phyloP scores from a whole-genome alignment of 2,329 filamentous ascomycete genomes.

The Colletotrichum horii region DNA sequence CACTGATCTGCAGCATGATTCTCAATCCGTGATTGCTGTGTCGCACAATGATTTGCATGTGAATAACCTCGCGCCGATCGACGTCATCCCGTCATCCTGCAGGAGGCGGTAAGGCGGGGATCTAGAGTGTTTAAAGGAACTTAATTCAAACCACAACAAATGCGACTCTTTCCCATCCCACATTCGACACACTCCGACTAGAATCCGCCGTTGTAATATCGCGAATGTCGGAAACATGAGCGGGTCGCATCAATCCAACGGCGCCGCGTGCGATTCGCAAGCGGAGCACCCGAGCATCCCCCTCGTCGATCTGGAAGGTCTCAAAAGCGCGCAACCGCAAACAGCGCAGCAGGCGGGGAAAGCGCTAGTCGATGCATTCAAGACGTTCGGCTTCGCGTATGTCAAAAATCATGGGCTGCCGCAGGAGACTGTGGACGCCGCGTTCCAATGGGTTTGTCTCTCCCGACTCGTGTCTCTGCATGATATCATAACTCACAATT shows the following conservation, averaged over 20 bases:
- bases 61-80: neutral
- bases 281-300: neutral
- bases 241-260: neutral
- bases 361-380: slow-evolving; percentile 33
- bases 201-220: neutral
- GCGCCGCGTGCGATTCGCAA: neutral
- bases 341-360: slow-evolving; percentile 6
- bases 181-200: neutral
- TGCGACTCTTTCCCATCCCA: neutral
- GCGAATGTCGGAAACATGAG: neutral
- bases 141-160: neutral
- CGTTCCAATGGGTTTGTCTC: slow-evolving; percentile 29
- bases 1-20: neutral
- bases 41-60: neutral
- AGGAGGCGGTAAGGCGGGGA: neutral
- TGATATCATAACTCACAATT: neutral
- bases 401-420: slow-evolving; percentile 39
- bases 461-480: neutral
- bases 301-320: neutral
- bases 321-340: neutral
- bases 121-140: neutral
- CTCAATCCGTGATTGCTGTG: neutral
- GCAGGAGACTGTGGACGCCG: slow-evolving; percentile 37
- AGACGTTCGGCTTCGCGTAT: slow-evolving; percentile 37
- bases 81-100: neutral